Evolutionary conservation across 2,329 filamentous ascomycete genomes (phyloP), one percentile per base, ranked within the genome.

Genomic region (Exophiala sp.): DNA sequence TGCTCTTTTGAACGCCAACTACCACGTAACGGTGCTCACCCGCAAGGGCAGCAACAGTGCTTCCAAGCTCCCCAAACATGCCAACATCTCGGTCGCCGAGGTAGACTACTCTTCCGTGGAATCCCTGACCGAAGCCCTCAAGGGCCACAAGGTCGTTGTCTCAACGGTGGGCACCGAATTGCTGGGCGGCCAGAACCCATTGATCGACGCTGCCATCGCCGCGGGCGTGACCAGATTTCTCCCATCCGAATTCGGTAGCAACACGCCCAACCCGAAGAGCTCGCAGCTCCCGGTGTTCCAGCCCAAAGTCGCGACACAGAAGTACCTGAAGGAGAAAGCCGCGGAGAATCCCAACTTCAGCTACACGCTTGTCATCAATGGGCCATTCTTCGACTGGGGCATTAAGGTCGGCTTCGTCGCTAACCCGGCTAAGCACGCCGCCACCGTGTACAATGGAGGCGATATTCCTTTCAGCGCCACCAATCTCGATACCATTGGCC

Each of bases 391-490:
- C 11, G 69, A 63, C 57, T 63, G 61, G 63, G 45, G 54, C 35
- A 54, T 70, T 16, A 47, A 61, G 10, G 40, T 66, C 1, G 68
- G 68, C 2, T 77, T 84, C 60, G 45, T 81, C 4, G 47, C 81
- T 1, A 71, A 79, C 52, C 54, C 72, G 1, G 69, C 72, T n/a
- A 66, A 70, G 1, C 68, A 71, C 1, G 73, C 70, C 35, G 69
- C 72, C 0, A 70, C 62, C 0, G 62, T 84, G 0, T 75, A 71
- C 52, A 77, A 84, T 54, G 76, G 75, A 1, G 82, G 83, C 0
- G 70, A 82, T 32, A 55, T 59, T 2, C 57, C 66, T 6, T 78
- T 83, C 65, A 78, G 72, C 45, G 51, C 72, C 8, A 80, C 81
- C 0, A 78, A 72, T 0, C 69, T 84, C 0, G 58, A 64, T 0